Percentiles rank a stretch among this genome's conserved stretches.
phyloP scores from a whole-genome alignment of 192 early-diverging fungal species.

The Coemansia sp. region DNA sequence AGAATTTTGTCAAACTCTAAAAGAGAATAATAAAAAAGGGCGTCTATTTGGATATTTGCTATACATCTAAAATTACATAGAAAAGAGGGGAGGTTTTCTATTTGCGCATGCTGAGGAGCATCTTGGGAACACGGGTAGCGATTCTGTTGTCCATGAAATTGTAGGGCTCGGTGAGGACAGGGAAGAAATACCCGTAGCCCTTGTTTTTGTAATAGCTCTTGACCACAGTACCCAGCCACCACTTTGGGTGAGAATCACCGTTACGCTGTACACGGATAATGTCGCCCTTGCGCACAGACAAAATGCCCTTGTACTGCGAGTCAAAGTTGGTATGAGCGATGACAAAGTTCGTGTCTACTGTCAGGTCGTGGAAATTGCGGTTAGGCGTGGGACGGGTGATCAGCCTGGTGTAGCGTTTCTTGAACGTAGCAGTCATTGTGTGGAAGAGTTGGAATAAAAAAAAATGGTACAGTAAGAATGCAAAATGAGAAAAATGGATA shows the following conservation, averaged over 20 bases:
- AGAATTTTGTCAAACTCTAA: conserved; percentile 23
- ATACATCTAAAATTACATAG: not conserved
- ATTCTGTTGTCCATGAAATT: conserved; percentile 46
- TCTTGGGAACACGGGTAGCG: conserved; percentile 36
- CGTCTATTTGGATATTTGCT: conserved; percentile 7
- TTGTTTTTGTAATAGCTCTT: conserved; percentile 41
- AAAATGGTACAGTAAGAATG: not conserved
- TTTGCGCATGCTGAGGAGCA: conserved; percentile 12
- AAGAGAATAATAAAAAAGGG: not conserved
- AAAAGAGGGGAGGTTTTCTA: not conserved
- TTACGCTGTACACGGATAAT: conserved; percentile 32
- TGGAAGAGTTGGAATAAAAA: no score
- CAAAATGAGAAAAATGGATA: not conserved
- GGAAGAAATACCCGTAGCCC: conserved; percentile 45
- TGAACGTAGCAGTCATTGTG: conserved; percentile 7
- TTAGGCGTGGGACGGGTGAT: not conserved
- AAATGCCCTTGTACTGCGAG: conserved; percentile 27
- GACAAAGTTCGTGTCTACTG: conserved; percentile 39
- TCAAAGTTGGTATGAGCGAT: conserved; percentile 37
- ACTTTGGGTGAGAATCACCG: conserved; percentile 24
- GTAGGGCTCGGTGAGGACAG: conserved; percentile 35
- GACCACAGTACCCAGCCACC: conserved; percentile 39
- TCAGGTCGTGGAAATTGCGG: conserved; percentile 18
- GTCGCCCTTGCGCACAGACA: conserved; percentile 36
- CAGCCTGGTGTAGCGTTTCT: not conserved